Evolutionary conservation across 2,329 filamentous ascomycete species (phyloP), one percentile per base, ranked within the genome.

Genomic region (Tolypocladium pustulatum): DNA sequence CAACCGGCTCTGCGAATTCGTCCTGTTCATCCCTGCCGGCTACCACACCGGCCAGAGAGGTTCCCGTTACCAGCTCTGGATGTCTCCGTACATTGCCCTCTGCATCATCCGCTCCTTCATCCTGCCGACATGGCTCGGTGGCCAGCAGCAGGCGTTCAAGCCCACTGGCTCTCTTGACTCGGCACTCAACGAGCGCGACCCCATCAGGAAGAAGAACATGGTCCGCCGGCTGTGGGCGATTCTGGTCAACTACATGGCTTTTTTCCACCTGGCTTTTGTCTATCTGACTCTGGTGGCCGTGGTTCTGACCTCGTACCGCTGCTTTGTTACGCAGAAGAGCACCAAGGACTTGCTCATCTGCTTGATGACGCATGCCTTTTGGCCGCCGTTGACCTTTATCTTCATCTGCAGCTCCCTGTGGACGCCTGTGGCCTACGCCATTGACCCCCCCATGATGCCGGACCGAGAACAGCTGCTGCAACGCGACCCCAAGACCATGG

Each of bases 11-110:
- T 81, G 77, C 67, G 82, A 85, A 65, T 77, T 81, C 60, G 72
- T 78, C n/a, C 75, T 82, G n/a, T 85, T 78, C 66, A 75, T 83
- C 15, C 82, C 82, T 0, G 76, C 81, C 1, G 82, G 83, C 25
- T 85, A 85, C 65, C 78, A 82, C 66, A 81, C 80, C 13, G 82
- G 81, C 4, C 81, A 83, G 67, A 76, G 82, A 57, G 81, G 81
- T 43, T 76, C 77, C 2, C 75, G 81, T 4, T 80, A 80, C 61
- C 79, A 83, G 68, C 72, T 85, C 34, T 86, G 83, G 82, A 85
- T 85, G 82, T 77, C 82, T 8, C 82, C 82, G 0, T 86, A 84
- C 68, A 81, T 84, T 60, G 80, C 81, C 0, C 72, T 83, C 13
- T 81, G 78, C 64, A 78, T 85, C 57, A 69, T 84, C 56, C 81